Evolutionary conservation across 1,139 yeast species (phyloP), one percentile per base, ranked within the genome.

Genomic region (Pneumocystis carinii): DNA sequence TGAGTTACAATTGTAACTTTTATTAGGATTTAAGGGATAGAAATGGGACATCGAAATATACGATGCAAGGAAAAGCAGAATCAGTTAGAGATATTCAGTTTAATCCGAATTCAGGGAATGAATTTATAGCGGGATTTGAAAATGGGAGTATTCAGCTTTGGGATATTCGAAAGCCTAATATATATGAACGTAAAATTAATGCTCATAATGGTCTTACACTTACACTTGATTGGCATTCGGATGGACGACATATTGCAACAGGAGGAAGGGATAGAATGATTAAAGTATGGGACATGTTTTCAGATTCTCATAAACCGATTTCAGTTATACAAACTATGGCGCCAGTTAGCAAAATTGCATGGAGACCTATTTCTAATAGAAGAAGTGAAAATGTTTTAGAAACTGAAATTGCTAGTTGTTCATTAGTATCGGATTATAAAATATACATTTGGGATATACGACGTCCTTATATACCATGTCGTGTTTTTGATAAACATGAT

Each of bases 121-220:
- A 78, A 62, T 75, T 85, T 66, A 86, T 85, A 1, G 81, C 94
- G 0, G 90, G 88, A 1, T 94, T 88, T 73, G 98, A 94, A 71
- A 84, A 90, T 1, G 99, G 99, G 4, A 82, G 89, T 1, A 78
- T 92, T 56, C 84, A 87, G 70, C 84, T 86, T 68, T 90, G 89
- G 83, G 99, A 92, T 73, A 70, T 88, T 19, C 78, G 98, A 63
- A 79, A 79, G 63, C 72, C 75, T 5, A 66, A 67, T 12, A 59
- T 62, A 17, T 71, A 72, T 15, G 97, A 90, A 68, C 77, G 84
- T 61, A 83, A 86, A 66, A 81, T 94, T 73, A 88, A 86, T 70
- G 94, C 96, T 2, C 98, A 92, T 72, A 82, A 92, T 1, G 96
- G 96, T 0, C 95, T 96, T 1, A 97, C 96, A 0, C 77, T 90